phyloP scores from a whole-genome alignment of 192 early-diverging fungal genomes.

The Coemansia asiatica region DNA sequence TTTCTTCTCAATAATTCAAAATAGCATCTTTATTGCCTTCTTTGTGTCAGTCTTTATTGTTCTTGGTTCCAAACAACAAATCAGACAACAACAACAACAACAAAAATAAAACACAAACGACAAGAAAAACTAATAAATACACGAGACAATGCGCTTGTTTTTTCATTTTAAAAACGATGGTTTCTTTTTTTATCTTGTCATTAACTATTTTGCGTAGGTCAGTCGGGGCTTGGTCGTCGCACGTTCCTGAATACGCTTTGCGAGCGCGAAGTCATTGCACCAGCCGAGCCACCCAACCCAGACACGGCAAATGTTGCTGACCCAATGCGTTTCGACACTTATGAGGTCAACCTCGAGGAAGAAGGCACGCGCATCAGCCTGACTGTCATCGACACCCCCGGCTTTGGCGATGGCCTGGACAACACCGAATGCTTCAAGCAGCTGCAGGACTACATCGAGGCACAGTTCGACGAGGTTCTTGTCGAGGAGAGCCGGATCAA shows the following conservation, averaged over 20 bases:
- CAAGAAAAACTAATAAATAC: background rate
- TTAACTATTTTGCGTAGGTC: constrained; percentile 20
- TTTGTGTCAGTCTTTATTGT: background rate
- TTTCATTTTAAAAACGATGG: background rate
- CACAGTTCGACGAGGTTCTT: constrained; percentile 93
- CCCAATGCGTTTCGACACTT: constrained; percentile 86
- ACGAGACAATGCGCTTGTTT: background rate
- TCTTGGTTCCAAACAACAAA: background rate
- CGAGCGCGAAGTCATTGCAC: constrained; percentile 74
- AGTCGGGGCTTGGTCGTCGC: constrained; percentile 88
- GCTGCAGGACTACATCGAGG: constrained; percentile 92
- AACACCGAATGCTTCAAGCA: constrained; percentile 89
- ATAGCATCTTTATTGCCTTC: background rate
- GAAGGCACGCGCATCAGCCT: constrained; percentile 94
- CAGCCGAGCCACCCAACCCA: constrained; percentile 71
- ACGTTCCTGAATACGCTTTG: constrained; percentile 99
- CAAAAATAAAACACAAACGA: too few relatives aligned
- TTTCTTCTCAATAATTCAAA: background rate
- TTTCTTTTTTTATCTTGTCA: constrained; percentile 1
- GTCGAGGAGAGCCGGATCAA: constrained; percentile 85
- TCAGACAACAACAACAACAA: background rate
- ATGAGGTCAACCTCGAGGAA: constrained; percentile 92
- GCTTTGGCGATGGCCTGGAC: constrained; percentile 97
- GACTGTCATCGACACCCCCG: constrained; percentile 96
- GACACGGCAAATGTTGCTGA: constrained; percentile 78